A percentile compares a stretch with the other conserved stretches of the same genome.
phyloP scores from a whole-genome alignment of 768 basidiomycete genomes.

The Cystobasidium onofrii region DNA sequence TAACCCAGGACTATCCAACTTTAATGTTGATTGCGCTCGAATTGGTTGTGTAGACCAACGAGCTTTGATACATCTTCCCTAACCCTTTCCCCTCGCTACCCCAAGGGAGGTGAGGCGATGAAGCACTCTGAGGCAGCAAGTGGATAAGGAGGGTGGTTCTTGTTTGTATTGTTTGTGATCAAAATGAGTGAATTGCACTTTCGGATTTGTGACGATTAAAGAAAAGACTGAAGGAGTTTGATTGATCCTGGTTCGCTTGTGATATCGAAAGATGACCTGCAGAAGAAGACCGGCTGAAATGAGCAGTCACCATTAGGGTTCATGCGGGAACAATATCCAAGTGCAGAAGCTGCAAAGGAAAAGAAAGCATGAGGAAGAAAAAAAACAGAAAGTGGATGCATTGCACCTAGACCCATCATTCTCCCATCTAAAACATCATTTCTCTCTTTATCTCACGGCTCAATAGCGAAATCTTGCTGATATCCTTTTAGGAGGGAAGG shows the following conservation, averaged over 20 bases:
- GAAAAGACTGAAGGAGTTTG: too few relatives aligned
- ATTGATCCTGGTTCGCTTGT: too few relatives aligned
- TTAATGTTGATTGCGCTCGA: neutral
- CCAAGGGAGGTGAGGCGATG: neutral
- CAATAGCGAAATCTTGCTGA: too few relatives aligned
- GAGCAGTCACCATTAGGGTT: too few relatives aligned
- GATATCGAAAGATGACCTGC: too few relatives aligned
- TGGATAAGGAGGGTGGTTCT: constrained; percentile 7
- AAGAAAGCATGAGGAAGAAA: neutral
- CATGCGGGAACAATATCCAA: too few relatives aligned
- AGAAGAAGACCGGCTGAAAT: too few relatives aligned
- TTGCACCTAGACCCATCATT: neutral
- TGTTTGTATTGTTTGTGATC: too few relatives aligned
- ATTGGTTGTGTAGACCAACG: neutral
- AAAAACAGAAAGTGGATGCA: neutral
- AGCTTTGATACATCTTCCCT: constrained; percentile 2
- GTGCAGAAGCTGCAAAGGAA: neutral
- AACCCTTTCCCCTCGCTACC: constrained; percentile 30
- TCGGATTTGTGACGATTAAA: too few relatives aligned
- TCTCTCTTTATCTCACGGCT: too few relatives aligned
- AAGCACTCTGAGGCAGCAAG: constrained; percentile 22
- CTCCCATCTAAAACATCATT: too few relatives aligned
- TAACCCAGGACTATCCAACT: neutral
- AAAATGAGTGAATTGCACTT: too few relatives aligned
- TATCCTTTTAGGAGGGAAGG: neutral